These are phyloP conservation scores for Lactarius vividus DNA, from an alignment of 768 basidiomycete species.

Conservation along the genomic window DNA sequence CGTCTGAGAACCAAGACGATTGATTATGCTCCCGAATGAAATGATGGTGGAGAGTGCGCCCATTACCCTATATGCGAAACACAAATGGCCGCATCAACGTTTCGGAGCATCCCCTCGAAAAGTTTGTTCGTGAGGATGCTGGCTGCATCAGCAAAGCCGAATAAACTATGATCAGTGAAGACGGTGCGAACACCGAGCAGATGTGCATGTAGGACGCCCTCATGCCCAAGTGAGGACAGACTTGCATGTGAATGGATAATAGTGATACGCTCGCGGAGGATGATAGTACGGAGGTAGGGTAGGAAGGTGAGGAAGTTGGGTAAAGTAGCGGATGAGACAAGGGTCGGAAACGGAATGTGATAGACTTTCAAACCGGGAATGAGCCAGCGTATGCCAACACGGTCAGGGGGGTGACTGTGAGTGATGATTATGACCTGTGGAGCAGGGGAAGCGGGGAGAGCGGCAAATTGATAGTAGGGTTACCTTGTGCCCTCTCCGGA, in stretches of 20 bases:
- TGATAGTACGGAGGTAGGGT: constrained; percentile 87
- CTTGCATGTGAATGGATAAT: constrained; percentile 91
- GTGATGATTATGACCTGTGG: constrained; percentile 89
- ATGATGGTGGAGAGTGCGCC: not conserved
- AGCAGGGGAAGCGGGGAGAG: not conserved
- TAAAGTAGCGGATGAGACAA: constrained; percentile 88
- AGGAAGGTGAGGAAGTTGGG: constrained; percentile 92
- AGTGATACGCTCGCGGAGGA: constrained; percentile 81
- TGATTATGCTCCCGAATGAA: not conserved
- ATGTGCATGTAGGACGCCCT: constrained; percentile 87
- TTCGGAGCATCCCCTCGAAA: constrained; percentile 77
- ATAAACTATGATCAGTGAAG: constrained; percentile 96
- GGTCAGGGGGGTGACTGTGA: constrained; percentile 82
- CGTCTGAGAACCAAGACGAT: constrained; percentile 51
- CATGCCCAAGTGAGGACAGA: constrained; percentile 87
- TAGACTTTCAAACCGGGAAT: constrained; percentile 88
- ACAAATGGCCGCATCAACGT: constrained; percentile 93
- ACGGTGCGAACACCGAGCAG: constrained; percentile 85
- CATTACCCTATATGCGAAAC: constrained; percentile 93
- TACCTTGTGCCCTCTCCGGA: constrained; percentile 83
- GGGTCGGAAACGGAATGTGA: constrained; percentile 85
- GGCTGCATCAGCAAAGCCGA: constrained; percentile 95
- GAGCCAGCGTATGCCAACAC: constrained; percentile 88
- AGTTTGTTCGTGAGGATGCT: constrained; percentile 98
- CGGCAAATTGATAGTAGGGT: not conserved